These are phyloP conservation scores for Yamadazyma kitorensis DNA, from an alignment of 805 yeast genomes.

Conservation along the genomic window DNA sequence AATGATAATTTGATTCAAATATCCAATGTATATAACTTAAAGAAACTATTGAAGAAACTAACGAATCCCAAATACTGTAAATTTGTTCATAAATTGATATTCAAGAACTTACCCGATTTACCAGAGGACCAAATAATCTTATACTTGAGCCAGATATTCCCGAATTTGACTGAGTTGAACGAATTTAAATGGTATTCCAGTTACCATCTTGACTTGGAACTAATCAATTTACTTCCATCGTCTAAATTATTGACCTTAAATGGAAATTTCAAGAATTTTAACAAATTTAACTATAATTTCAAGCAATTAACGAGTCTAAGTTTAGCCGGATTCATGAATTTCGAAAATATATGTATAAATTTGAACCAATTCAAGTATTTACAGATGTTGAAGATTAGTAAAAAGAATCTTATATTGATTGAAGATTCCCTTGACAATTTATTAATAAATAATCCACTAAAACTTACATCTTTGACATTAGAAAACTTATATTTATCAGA, in stretches of 20 bases:
- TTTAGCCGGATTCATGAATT: conserved; percentile 15
- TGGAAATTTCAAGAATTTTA: conserved; percentile 18
- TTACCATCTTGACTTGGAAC: conserved; percentile 14
- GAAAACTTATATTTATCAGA: conserved; percentile 12
- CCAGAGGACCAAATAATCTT: conserved; percentile 20
- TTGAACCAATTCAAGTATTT: conserved; percentile 12
- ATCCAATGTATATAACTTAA: conserved; percentile 17
- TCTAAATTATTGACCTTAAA: conserved; percentile 10
- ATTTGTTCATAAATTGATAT: conserved; percentile 13
- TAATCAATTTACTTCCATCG: conserved; percentile 15
- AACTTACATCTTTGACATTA: conserved; percentile 8
- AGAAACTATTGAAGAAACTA: conserved; percentile 18
- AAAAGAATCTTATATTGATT: conserved; percentile 10
- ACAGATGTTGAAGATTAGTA: conserved; percentile 15
- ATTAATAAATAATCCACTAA: conserved; percentile 8
- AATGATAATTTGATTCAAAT: conserved; percentile 7
- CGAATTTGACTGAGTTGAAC: conserved; percentile 13
- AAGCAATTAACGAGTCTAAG: conserved; percentile 12
- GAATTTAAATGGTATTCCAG: conserved; percentile 20
- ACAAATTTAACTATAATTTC: conserved; percentile 9
- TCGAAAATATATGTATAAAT: conserved; percentile 11
- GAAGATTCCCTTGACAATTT: conserved; percentile 12
- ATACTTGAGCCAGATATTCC: conserved; percentile 16
- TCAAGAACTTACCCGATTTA: conserved; percentile 21
- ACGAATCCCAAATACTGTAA: conserved; percentile 11